Evolutionary conservation across 73 alveolate species (phyloP).

Genomic region (Paraurostyla sp.): DNA sequence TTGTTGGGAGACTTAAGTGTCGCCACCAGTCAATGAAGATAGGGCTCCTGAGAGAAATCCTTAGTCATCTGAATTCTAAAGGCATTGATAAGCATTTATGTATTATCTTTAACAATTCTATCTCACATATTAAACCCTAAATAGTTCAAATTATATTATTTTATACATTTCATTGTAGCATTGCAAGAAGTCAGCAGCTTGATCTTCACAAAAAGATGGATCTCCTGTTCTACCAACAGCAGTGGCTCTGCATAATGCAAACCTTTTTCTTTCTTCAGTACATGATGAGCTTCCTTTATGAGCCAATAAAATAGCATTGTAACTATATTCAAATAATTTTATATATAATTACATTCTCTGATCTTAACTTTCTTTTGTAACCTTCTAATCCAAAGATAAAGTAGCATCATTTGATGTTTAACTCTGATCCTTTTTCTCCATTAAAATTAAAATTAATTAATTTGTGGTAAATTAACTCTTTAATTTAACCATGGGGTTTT

Average conservation of each 20-base stretch:
- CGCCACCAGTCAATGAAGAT: neutral
- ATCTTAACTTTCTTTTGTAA: no score
- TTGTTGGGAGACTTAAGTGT: neutral
- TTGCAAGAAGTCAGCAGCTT: slow-evolving; percentile 67
- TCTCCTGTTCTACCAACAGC: slow-evolving; percentile 68
- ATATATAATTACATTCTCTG: no score
- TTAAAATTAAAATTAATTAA: no score
- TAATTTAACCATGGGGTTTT: no score
- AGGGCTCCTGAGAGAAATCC: neutral
- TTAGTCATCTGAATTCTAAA: slow-evolving; percentile 1
- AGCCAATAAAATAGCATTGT: slow-evolving; percentile 47
- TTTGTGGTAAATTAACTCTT: no score
- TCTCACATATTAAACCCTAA: slow-evolving; percentile 49
- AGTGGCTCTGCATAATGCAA: slow-evolving; percentile 71
- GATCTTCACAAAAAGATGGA: slow-evolving; percentile 73
- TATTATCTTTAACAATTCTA: slow-evolving; percentile 19
- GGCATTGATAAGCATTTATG: slow-evolving; percentile 1
- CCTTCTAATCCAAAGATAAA: no score
- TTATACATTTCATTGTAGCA: slow-evolving; percentile 66
- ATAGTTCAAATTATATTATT: neutral
- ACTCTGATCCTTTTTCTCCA: no score
- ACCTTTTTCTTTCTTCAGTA: slow-evolving; percentile 46
- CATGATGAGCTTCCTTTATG: slow-evolving; percentile 52
- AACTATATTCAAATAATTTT: no score
- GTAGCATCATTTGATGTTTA: no score